Evolutionary conservation across 2,329 filamentous ascomycete species (phyloP), one percentile per base, ranked within the genome.

Genomic region (Chrysosphaeria jannelii): DNA sequence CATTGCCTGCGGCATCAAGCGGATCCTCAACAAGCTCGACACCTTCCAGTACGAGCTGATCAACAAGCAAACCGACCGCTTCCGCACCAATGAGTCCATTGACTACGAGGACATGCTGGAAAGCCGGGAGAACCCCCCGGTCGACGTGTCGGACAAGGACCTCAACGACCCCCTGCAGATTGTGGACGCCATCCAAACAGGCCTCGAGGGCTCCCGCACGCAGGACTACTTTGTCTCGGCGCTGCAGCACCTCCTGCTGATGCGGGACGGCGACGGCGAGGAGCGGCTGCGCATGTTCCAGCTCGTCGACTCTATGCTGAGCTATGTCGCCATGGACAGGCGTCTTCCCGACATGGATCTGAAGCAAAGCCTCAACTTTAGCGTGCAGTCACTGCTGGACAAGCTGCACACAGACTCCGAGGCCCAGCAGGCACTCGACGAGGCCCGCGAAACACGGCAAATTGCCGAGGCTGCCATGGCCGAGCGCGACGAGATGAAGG

Each of bases 71-170:
- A 71, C 93, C 37, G 81, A 91, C 42, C 66, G 68, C 25, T 97
- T 85, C 51, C 65, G 75, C 28, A 68, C 70, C 31, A 91, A 93
- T 40, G 81, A 93, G 45, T 78, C 76, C 25, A 89, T 93, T 41
- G 85, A 97, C 48, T 93, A 93, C 41, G 85, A 97, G 48, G 85
- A 93, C 42, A 69, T 91, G 45, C 61, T 93, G 22, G 81, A 93
- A 44, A n/a, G n/a, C n/a, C 60, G 68, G 30, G 85, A 93, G 45
- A 74, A 69, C 35, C 81, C 64, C 40, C 89, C 75, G 41, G 72
- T 88, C 45, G 81, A 91, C 39, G 74, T 62, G 35, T 53, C 79
- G 28, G 75, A 88, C 35, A 71, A 64, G 14, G 85, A 97, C 42
- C 60, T 97, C 39, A 88, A 65, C 36, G 81, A 97, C 42, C 85